Evolutionary conservation across 2,329 filamentous ascomycete genomes (phyloP).

Genomic region (Aurifilum marmelostoma): DNA sequence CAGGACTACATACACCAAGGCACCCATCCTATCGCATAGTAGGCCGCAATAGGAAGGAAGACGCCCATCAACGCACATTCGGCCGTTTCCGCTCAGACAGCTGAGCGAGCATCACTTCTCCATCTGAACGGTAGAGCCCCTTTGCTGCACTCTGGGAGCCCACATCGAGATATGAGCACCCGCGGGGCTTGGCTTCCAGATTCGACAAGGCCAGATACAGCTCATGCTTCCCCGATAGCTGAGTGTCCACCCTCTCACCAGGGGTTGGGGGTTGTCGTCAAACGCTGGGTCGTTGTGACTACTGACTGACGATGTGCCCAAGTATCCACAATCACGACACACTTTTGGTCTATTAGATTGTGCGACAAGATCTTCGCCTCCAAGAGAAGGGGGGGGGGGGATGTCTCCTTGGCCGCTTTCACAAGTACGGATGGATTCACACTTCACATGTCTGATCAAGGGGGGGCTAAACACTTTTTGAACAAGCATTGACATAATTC

Average conservation of each 20-base stretch:
- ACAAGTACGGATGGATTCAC: background rate
- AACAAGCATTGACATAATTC: no score
- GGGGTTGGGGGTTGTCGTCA: no score
- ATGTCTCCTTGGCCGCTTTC: background rate
- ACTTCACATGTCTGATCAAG: no score
- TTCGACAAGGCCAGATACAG: background rate
- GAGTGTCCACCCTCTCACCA: background rate
- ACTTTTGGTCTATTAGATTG: background rate
- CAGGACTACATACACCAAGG: background rate
- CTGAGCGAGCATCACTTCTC: background rate
- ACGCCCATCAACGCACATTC: background rate
- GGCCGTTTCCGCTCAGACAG: background rate
- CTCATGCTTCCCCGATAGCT: background rate
- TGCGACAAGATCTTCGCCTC: background rate
- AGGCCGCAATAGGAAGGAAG: background rate
- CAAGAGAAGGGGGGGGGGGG: no score
- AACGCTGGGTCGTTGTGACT: background rate
- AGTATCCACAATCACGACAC: background rate
- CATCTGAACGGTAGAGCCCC: background rate
- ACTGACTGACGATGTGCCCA: background rate
- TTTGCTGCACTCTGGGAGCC: background rate
- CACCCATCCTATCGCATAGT: background rate
- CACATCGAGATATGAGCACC: background rate
- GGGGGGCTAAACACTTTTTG: no score
- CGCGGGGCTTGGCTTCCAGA: background rate